These are phyloP conservation scores for Adansonia grandidieri DNA, from an alignment of 441 rosid genomes.

Conservation along the genomic window DNA sequence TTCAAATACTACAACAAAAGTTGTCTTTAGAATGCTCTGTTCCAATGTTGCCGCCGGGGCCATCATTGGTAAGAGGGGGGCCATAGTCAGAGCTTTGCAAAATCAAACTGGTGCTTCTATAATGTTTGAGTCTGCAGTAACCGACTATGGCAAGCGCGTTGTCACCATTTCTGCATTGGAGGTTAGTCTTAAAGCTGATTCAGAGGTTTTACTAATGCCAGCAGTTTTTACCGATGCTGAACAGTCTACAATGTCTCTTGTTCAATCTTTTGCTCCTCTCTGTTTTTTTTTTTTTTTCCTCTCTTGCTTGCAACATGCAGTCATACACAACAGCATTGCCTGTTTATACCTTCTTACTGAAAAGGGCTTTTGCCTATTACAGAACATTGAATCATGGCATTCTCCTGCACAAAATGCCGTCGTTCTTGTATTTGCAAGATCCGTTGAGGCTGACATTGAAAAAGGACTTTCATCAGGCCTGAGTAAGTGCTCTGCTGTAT, in stretches of 20 bases:
- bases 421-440: constrained; percentile 60
- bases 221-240: not conserved
- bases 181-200: constrained; percentile 40
- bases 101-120: constrained; percentile 67
- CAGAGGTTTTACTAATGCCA: constrained; percentile 17
- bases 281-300: no score
- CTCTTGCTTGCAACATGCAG: constrained; percentile 6
- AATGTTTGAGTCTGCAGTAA: constrained; percentile 38
- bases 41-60: constrained; percentile 54
- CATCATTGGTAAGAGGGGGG: constrained; percentile 66
- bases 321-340: not conserved
- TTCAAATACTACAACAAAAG: constrained; percentile 28
- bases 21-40: constrained; percentile 58
- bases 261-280: not conserved
- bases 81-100: constrained; percentile 56
- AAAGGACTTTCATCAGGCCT: constrained; percentile 38
- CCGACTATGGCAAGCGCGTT: constrained; percentile 45
- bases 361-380: constrained; percentile 23
- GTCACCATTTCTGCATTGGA: constrained; percentile 64
- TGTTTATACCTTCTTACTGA: constrained; percentile 4
- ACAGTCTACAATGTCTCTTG: not conserved
- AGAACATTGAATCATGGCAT: constrained; percentile 52
- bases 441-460: constrained; percentile 54
- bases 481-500: constrained; percentile 40
- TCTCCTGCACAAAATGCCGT: constrained; percentile 70